Conservation (phyloP, 768 basidiomycete genomes). For the Leccinum ochraceum region DNA sequence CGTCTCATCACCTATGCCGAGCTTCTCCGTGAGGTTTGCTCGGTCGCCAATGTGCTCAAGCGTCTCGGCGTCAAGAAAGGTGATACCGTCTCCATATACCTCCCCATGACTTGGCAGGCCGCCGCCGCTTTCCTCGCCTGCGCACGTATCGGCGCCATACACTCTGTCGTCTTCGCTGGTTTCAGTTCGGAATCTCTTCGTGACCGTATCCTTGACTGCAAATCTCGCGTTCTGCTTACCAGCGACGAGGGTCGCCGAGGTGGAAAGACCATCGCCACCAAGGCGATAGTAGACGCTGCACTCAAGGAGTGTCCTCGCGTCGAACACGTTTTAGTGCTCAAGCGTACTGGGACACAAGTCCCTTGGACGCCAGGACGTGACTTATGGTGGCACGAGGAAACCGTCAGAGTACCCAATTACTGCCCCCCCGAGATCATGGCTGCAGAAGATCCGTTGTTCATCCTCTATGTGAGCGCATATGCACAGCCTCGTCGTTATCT, state of each 20-base stretch:
- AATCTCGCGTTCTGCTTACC: constrained; percentile 89
- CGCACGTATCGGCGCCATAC: constrained; percentile 93
- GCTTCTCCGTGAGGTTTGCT: constrained; percentile 87
- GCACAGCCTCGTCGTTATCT: neutral
- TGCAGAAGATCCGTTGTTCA: constrained; percentile 96
- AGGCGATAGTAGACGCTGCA: constrained; percentile 91
- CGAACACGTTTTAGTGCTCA: constrained; percentile 88
- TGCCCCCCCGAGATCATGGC: constrained; percentile 88
- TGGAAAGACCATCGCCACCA: constrained; percentile 93
- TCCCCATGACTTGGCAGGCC: constrained; percentile 95
- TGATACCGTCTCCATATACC: constrained; percentile 90
- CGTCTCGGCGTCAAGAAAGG: constrained; percentile 91
- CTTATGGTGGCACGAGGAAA: constrained; percentile 96
- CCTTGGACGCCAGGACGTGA: constrained; percentile 84
- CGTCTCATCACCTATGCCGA: constrained; percentile 76
- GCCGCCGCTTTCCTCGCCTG: constrained; percentile 97
- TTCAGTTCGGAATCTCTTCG: constrained; percentile 94
- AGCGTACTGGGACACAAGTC: constrained; percentile 82
- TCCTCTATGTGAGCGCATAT: constrained; percentile 81
- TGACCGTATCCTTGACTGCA: constrained; percentile 89
- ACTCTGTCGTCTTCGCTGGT: constrained; percentile 97
- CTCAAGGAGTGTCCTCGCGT: constrained; percentile 82
- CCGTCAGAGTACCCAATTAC: constrained; percentile 78
- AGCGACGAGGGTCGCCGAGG: constrained; percentile 93
- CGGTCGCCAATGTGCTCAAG: constrained; percentile 90